phyloP scores from a whole-genome alignment of 768 basidiomycete species.

The Lactarius vividus region DNA sequence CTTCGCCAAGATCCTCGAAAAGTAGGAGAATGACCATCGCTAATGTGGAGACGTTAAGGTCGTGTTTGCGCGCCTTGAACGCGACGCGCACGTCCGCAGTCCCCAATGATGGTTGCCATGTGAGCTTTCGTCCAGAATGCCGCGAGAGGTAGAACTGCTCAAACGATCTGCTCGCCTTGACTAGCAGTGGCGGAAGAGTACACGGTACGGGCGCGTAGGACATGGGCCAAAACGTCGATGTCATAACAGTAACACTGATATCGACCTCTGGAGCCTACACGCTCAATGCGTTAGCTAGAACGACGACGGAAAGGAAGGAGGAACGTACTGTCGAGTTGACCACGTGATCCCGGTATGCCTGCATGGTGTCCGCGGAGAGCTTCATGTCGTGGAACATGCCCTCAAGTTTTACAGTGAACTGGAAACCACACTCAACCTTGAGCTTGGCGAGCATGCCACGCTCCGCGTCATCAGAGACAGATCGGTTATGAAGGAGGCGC shows the following conservation, averaged over 20 bases:
- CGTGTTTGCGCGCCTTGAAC: constrained; percentile 80
- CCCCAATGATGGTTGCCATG: constrained; percentile 89
- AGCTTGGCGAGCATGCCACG: constrained; percentile 96
- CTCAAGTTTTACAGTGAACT: constrained; percentile 97
- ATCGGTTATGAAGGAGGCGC: constrained; percentile 80
- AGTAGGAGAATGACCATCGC: constrained; percentile 84
- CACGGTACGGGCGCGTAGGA: constrained; percentile 62
- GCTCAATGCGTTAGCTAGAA: constrained; percentile 15
- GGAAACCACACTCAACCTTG: constrained; percentile 93
- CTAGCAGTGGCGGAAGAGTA: constrained; percentile 61
- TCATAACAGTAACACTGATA: constrained; percentile 88
- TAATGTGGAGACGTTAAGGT: constrained; percentile 90
- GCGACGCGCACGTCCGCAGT: constrained; percentile 82
- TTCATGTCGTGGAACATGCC: constrained; percentile 99
- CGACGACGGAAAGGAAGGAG: not conserved
- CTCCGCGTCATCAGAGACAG: constrained; percentile 96
- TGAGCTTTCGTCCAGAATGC: constrained; percentile 86
- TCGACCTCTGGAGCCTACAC: constrained; percentile 71
- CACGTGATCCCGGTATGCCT: constrained; percentile 64
- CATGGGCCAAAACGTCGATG: constrained; percentile 96
- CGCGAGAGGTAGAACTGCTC: constrained; percentile 86
- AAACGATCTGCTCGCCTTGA: constrained; percentile 69
- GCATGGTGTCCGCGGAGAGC: constrained; percentile 77
- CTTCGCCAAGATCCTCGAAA: constrained; percentile 70
- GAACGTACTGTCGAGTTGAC: constrained; percentile 58